Conservation (phyloP, 768 basidiomycete species). For the Russula sp. region DNA sequence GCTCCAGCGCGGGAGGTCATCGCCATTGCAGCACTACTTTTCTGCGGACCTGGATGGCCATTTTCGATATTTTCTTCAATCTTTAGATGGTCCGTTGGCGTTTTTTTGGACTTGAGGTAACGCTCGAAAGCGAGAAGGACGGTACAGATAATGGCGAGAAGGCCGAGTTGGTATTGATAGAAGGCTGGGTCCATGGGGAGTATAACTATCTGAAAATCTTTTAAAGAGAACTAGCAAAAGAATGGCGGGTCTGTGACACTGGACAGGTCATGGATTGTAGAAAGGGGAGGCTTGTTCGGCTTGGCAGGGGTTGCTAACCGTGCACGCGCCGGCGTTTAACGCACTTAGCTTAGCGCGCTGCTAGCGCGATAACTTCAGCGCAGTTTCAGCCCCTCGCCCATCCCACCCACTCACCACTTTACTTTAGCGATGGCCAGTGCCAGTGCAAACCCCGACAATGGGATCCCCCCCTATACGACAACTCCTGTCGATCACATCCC, state of each 20-base stretch:
- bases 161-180: conserved; percentile 27
- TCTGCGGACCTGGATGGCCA: conserved; percentile 3
- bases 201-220: not conserved
- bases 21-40: not conserved
- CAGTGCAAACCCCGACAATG: not conserved
- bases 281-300: too few species aligned
- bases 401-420: not conserved
- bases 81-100: not conserved
- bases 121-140: conserved; percentile 22
- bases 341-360: too few species aligned
- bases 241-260: not conserved
- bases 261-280: not conserved
- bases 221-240: not conserved
- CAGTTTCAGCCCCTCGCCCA: too few species aligned
- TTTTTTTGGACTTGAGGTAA: conserved; percentile 20
- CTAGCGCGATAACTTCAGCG: too few species aligned
- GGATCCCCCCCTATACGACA: conserved; percentile 4
- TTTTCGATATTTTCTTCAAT: conserved; percentile 12
- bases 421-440: not conserved
- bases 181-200: conserved; percentile 18
- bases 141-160: conserved; percentile 22
- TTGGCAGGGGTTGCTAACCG: too few species aligned
- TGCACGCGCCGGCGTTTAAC: too few species aligned
- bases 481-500: conserved; percentile 26
- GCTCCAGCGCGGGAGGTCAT: conserved; percentile 10